A percentile compares a stretch with the other conserved stretches of the same genome.
Conservation (phyloP, 1,139 yeast species). For the Suhomyces bribrorum region DNA sequence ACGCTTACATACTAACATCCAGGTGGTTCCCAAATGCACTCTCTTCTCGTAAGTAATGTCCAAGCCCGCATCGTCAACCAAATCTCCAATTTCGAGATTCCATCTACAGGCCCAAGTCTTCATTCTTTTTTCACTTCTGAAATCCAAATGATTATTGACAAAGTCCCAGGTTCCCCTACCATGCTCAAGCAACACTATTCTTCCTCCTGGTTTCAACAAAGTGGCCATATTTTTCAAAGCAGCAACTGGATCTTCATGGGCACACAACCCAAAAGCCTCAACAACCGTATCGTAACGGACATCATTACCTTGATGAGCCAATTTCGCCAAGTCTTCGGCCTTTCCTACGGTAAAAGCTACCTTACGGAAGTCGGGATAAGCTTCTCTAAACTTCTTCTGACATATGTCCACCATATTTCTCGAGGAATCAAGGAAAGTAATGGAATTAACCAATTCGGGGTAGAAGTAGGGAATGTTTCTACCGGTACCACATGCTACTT, state of each 20-base stretch:
- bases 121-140: slow-evolving; percentile 79
- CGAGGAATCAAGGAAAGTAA: slow-evolving; percentile 86
- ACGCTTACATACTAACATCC: slow-evolving; percentile 75
- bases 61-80: slow-evolving; percentile 80
- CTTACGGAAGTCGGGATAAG: slow-evolving; percentile 63
- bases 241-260: slow-evolving; percentile 88
- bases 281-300: slow-evolving; percentile 85
- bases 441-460: slow-evolving; percentile 59
- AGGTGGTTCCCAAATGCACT: slow-evolving; percentile 91
- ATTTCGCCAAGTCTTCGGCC: slow-evolving; percentile 75
- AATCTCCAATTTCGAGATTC: slow-evolving; percentile 89
- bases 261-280: slow-evolving; percentile 94
- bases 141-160: slow-evolving; percentile 78
- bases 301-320: slow-evolving; percentile 42
- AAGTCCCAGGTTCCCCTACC: slow-evolving; percentile 83
- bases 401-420: slow-evolving; percentile 83
- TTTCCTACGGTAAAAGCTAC: slow-evolving; percentile 91
- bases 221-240: slow-evolving; percentile 74
- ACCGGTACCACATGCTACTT: slow-evolving; percentile 96
- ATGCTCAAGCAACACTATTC: slow-evolving; percentile 85
- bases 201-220: slow-evolving; percentile 85
- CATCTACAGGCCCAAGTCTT: slow-evolving; percentile 96
- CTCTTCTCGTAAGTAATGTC: slow-evolving; percentile 78
- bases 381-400: slow-evolving; percentile 65
- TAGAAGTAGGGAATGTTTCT: slow-evolving; percentile 79